A percentile compares a stretch with the other conserved stretches of the same genome.
Evolutionary conservation across 495 filamentous ascomycete genomes (phyloP).

Genomic region (Xylaria sp.): DNA sequence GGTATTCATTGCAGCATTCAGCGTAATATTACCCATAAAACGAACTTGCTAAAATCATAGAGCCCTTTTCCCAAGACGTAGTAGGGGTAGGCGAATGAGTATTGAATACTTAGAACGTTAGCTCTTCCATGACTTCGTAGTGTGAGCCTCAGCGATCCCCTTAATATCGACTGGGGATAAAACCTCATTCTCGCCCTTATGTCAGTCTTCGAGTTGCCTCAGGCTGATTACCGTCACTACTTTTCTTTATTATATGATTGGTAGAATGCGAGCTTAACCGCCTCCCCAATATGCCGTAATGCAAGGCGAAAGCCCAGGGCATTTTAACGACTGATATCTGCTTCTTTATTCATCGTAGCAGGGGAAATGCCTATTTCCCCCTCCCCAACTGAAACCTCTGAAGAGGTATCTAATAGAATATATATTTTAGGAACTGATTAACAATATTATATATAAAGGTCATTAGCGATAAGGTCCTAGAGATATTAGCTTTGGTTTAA

Average conservation of each 20-base stretch:
- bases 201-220: background rate
- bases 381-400: background rate
- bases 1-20: background rate
- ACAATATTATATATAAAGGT: no score
- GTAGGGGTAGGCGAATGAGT: background rate
- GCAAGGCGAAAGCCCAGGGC: background rate
- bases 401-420: background rate
- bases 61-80: background rate
- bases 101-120: background rate
- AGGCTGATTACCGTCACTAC: background rate
- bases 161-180: background rate
- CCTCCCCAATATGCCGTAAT: background rate
- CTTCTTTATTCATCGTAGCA: background rate
- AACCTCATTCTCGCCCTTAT: background rate
- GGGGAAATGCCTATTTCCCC: background rate
- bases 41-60: background rate
- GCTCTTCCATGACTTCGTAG: background rate
- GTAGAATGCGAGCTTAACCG: background rate
- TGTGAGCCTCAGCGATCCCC: background rate
- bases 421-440: no score
- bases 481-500: no score
- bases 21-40: background rate
- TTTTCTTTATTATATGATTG: background rate
- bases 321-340: background rate
- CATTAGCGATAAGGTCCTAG: no score